Evolutionary conservation across 352 stramenopile genomes (phyloP).

Genomic region (Pythium myriotylum): DNA sequence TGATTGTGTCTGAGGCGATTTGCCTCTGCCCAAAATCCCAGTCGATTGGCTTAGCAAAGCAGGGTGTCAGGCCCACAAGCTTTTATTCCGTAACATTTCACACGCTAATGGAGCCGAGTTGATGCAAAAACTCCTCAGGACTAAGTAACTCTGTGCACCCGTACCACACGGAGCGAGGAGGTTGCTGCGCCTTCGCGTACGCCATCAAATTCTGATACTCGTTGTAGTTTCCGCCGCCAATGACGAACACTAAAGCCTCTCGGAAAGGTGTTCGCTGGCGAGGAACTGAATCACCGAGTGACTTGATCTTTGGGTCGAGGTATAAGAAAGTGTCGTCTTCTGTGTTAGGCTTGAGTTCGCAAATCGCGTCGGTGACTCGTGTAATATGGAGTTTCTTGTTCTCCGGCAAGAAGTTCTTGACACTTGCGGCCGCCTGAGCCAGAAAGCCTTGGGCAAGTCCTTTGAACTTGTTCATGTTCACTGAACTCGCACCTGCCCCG

Average conservation of each 20-base stretch:
- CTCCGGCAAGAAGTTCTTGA: conserved; percentile 88
- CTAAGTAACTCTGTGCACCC: conserved; percentile 90
- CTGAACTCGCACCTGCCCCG: conserved; percentile 26
- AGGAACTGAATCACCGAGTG: conserved; percentile 55
- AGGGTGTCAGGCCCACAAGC: background rate
- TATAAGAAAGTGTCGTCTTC: conserved; percentile 87
- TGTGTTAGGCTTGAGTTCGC: conserved; percentile 76
- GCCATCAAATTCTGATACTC: conserved; percentile 88
- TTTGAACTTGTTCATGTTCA: conserved; percentile 87
- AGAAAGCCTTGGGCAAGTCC: conserved; percentile 81
- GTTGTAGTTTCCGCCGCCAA: conserved; percentile 87
- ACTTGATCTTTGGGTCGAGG: conserved; percentile 89
- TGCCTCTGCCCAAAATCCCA: too few relatives aligned
- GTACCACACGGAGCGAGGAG: conserved; percentile 80
- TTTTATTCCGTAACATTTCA: conserved; percentile 29
- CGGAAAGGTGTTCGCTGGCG: conserved; percentile 78
- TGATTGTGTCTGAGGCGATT: conserved; percentile 52
- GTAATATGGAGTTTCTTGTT: conserved; percentile 89
- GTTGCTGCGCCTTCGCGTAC: conserved; percentile 73
- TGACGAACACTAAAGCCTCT: conserved; percentile 89
- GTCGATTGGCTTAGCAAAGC: too few relatives aligned
- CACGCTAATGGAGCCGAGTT: conserved; percentile 72
- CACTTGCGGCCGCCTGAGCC: conserved; percentile 74
- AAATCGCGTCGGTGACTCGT: conserved; percentile 81
- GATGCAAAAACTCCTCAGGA: conserved; percentile 87